Evolutionary conservation across 305 asterid genomes (phyloP), one percentile per base, ranked within the genome.

Genomic region (Ajuga reptans): DNA sequence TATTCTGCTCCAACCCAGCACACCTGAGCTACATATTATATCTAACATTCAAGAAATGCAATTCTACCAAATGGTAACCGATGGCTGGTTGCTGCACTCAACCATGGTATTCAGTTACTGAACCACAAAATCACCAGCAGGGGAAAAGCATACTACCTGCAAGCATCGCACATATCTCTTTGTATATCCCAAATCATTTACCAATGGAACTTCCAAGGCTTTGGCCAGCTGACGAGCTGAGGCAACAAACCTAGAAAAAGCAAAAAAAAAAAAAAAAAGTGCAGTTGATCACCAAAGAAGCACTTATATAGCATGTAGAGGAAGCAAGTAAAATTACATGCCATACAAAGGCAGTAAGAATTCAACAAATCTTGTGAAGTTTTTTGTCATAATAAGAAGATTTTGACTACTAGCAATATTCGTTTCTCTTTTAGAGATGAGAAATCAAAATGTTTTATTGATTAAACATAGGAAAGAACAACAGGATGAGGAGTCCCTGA

Each of bases 181-280:
- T 4, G 96, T 91, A 72, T 91, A 93, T 72, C 99, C 99, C 81
- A 93, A 84, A 79, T 93, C 99, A 73, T 93, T 93, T 64, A 93
- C 97, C 76, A 91, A 72, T n/a, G 99, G 99, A 24, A 86, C 92
- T 86, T 93, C 99, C 89, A 91, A 80, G 55, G 96, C 90, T 78
- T 93, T 93, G 71, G 96, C 95, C 80, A 93, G 79, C 72, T 93
- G 99, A 68, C 96, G 97, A 74, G 96, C 99, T 64, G 99, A 91
- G 54, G 95, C 83, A 76, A 89, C 90, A 83, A 91, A 82, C 98
- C 96, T 91, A 72, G 27, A 49, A 69, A 69, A 57, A 52, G 24
- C 9, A 78, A 64, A 63, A 67, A 42, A 21, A 69, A 69, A 57
- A 52, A 16, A 6, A 78, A 64, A 63, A 67, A 42, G 2, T 51